phyloP scores from a whole-genome alignment of 2,329 filamentous ascomycete species.

The Aspergillus thermomutatus region DNA sequence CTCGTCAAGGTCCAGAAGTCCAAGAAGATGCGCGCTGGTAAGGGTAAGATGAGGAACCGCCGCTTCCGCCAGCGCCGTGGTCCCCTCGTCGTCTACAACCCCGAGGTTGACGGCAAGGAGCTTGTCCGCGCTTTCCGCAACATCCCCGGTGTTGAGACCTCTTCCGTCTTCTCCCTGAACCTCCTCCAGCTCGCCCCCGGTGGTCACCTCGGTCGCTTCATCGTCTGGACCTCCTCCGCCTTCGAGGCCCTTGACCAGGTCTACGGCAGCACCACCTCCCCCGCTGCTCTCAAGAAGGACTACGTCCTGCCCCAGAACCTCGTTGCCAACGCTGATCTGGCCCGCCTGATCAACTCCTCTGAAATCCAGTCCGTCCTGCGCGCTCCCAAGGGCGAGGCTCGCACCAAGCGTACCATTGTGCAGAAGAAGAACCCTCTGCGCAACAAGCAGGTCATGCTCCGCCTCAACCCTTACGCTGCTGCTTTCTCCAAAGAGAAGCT shows the following conservation, averaged over 20 bases:
- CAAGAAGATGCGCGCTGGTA: constrained; percentile 95
- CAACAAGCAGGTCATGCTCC: constrained; percentile 98
- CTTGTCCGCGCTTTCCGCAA: constrained; percentile 96
- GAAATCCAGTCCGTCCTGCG: constrained; percentile 96
- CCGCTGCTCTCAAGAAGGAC: constrained; percentile 96
- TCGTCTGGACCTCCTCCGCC: constrained; percentile 96
- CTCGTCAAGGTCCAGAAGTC: constrained; percentile 94
- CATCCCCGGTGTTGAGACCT: constrained; percentile 97
- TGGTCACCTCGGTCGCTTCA: constrained; percentile 97
- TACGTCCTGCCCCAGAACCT: constrained; percentile 93
- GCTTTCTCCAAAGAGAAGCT: constrained; percentile 85
- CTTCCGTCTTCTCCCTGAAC: constrained; percentile 89
- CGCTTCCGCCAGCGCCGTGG: constrained; percentile 97
- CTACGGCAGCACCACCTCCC: constrained; percentile 88
- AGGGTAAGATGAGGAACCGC: constrained; percentile 97
- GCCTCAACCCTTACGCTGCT: constrained; percentile 96
- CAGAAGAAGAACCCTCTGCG: constrained; percentile 99
- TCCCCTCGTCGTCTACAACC: constrained; percentile 96
- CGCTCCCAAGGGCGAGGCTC: constrained; percentile 82
- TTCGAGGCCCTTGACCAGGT: constrained; percentile 96
- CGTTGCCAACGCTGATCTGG: constrained; percentile 90
- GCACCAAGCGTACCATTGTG: constrained; percentile 83
- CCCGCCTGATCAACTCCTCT: constrained; percentile 97
- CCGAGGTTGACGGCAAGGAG: constrained; percentile 91
- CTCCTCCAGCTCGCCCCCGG: constrained; percentile 98